These are phyloP conservation scores for Fusarium redolens DNA, from an alignment of 2,329 filamentous ascomycete genomes.

Conservation along the genomic window DNA sequence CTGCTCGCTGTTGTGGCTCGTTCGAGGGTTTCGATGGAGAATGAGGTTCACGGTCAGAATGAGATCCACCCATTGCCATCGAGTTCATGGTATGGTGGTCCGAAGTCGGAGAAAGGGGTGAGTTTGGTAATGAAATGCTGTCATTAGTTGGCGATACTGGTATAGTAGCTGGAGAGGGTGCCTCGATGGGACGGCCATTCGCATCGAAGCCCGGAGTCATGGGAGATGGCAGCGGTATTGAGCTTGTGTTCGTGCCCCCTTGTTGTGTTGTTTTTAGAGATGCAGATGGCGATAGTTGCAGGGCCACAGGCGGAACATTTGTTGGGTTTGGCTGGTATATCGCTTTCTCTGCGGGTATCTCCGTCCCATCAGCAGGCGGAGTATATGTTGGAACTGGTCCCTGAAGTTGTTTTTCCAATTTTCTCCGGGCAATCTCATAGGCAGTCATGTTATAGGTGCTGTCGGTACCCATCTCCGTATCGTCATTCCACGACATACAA, in stretches of 20 bases:
- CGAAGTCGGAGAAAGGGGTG: slow-evolving; percentile 26
- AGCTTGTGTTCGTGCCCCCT: slow-evolving; percentile 45
- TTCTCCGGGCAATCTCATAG: slow-evolving; percentile 64
- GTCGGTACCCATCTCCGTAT: slow-evolving; percentile 56
- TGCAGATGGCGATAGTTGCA: slow-evolving; percentile 34
- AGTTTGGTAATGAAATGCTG: slow-evolving; percentile 26
- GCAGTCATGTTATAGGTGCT: slow-evolving; percentile 55
- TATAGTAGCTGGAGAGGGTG: slow-evolving; percentile 56
- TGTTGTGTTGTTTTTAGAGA: slow-evolving; percentile 36
- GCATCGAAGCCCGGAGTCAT: slow-evolving; percentile 60
- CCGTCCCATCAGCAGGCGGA: slow-evolving; percentile 50
- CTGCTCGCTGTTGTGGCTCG: slow-evolving; percentile 26
- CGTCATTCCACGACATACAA: slow-evolving; percentile 51
- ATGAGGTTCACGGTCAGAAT: slow-evolving; percentile 13
- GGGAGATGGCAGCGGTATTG: slow-evolving; percentile 57
- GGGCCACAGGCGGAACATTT: slow-evolving; percentile 32
- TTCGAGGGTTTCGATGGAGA: slow-evolving; percentile 2
- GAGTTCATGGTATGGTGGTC: slow-evolving; percentile 21
- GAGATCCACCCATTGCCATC: slow-evolving; percentile 4
- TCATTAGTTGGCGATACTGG: slow-evolving; percentile 36
- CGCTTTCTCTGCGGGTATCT: slow-evolving; percentile 48
- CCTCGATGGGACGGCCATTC: slow-evolving; percentile 51
- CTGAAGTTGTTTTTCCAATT: slow-evolving; percentile 63
- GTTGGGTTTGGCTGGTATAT: slow-evolving; percentile 31
- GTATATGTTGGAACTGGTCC: slow-evolving; percentile 62